Base-by-base conservation (phyloP, 2,329 filamentous ascomycete species). In the Juglanconis oblonga region DNA sequence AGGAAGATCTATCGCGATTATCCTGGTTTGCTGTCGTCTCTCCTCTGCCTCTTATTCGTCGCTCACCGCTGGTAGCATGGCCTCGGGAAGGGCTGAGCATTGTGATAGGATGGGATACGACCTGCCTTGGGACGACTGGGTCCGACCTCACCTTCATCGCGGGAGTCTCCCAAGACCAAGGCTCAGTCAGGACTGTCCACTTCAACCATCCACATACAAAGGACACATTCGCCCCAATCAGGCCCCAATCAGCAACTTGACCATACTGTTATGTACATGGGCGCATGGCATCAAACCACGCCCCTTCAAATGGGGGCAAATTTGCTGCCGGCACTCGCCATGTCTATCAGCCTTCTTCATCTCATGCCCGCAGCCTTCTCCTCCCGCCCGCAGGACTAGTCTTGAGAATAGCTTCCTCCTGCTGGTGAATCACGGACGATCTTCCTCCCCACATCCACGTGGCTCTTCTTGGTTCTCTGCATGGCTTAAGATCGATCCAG, bases 51-150 rank as follows among this genome's bases (percentile, higher is more conserved):
- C 54, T 45, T 32, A 59, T 62, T 59, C 53, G 59, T 53, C 55
- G 38, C 33, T 59, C 59, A 59, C 53, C 62, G 59, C 57, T 45
- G 35, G 29, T 36, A 44, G 42, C 36, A 35, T 35, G 55, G 29
- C 32, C 42, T 63, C 55, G 59, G 59, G 40, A 64, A 50, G 47
- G 59, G 57, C 61, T 57, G 58, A 57, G 61, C 45, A 42, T 63
- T 63, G 52, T 64, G 62, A 64, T 64, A 64, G 62, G 62, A 57
- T 59, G 36, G 49, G 54, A 51, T 64, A 64, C 62, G 62, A 62
- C 44, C 24, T 49, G 5, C 17, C 36, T 36, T 13, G 33, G 48
- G 11, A n/a, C 31, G 48, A 38, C 29, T 9, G 38, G 38, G 50
- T 9, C 51, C 35, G 13, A 44, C 49, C 35, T 51, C 52, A 17